Percentiles rank a stretch among this genome's conserved stretches.
phyloP scores from a whole-genome alignment of 23 red algal genomes.

The Chondrus crispus region DNA sequence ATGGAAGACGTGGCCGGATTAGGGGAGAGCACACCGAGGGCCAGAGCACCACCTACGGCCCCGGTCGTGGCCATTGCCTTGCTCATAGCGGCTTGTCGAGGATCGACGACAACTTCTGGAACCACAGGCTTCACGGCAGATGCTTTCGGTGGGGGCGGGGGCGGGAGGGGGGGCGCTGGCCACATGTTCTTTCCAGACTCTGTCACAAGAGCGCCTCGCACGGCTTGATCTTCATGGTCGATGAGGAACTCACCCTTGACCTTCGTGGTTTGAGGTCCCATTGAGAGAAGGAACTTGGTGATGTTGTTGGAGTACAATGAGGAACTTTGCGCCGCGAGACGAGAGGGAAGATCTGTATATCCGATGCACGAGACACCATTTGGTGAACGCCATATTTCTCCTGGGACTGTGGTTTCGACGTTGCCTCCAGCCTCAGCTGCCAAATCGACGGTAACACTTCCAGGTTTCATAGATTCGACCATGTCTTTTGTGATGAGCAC shows the following conservation, averaged over 20 bases:
- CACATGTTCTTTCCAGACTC: constrained; percentile 49
- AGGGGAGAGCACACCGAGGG: constrained; percentile 44
- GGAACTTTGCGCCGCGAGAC: constrained; percentile 53
- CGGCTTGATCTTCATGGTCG: constrained; percentile 73
- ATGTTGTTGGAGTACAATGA: constrained; percentile 67
- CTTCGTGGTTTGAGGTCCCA: constrained; percentile 64
- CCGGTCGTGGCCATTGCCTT: constrained; percentile 59
- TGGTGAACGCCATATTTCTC: constrained; percentile 28
- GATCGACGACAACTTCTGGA: constrained; percentile 37
- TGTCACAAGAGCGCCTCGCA: constrained; percentile 60
- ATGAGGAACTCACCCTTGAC: constrained; percentile 66
- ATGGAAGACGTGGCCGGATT: constrained; percentile 54
- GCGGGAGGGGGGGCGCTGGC: constrained; percentile 66
- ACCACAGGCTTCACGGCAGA: constrained; percentile 17
- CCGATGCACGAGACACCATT: constrained; percentile 62
- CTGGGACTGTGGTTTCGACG: constrained; percentile 56
- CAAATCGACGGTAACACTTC: constrained; percentile 68
- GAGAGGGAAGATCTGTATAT: constrained; percentile 63
- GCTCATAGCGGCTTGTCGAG: constrained; percentile 28
- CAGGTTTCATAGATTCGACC: constrained; percentile 53
- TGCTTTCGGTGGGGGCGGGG: constrained; percentile 43
- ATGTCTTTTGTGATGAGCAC: constrained; percentile 69
- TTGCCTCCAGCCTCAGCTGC: constrained; percentile 70
- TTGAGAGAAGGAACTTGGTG: constrained; percentile 65
- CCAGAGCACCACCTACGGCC: constrained; percentile 42